Evolutionary conservation across 192 early-diverging fungal genomes (phyloP), one percentile per base, ranked within the genome.

Genomic region (Umbelopsis sp.): DNA sequence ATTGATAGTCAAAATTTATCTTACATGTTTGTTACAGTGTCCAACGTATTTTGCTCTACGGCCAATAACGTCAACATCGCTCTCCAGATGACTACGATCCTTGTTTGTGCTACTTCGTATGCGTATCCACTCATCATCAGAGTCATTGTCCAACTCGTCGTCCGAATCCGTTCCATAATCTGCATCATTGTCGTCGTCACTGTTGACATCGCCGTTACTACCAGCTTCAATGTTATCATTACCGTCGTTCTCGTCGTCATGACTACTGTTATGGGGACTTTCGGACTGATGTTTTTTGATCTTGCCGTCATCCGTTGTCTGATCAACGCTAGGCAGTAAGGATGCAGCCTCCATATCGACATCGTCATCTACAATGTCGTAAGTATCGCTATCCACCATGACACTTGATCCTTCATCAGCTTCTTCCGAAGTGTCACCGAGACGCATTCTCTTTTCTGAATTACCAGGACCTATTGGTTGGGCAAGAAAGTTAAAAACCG

Each of bases 11-110:
- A 32, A 1, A 45, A 66, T 16, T 7, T 20, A n/a, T 12, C 74
- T 66, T 68, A 77, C 75, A 51, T 41, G 47, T 14, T 71, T 68
- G 36, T 80, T 80, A 66, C 73, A 69, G 32, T 80, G 78, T 16
- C 78, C 78, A 22, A 56, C 47, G 10, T 72, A 80, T 31, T 52
- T 52, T 21, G 31, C 32, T 45, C 67, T 34, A 51, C 44, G 52
- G 21, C 44, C 45, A 44, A 67, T 10, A 50, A 77, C 51, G 34
- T 32, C 68, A 29, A 75, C 68, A 41, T 75, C 62, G 24, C 21
- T 31, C 17, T 72, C 66, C 12, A 62, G 31, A 2, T 62, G 56
- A 32, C 56, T 62, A 20, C 56, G 56, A 26, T 62, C 56, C 56
- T 62, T 49, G 24, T 65, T 73, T 38, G 45, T 44, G 8, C 32